Base-by-base conservation (phyloP, 176 grass and related monocot genomes). In the Zizania latifolia region DNA sequence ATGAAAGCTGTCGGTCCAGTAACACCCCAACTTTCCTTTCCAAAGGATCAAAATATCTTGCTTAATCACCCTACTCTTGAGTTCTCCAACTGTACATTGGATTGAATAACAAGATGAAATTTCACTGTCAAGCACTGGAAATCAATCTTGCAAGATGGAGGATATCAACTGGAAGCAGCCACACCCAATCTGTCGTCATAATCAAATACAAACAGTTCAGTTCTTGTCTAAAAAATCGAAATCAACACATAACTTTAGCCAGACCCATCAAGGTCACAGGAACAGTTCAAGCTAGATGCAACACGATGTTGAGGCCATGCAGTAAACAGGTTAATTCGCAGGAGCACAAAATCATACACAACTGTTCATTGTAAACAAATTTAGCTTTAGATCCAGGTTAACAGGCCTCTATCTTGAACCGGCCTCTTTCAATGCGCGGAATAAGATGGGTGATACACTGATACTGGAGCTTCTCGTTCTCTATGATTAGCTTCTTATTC, bases 391-490 rank as follows among this genome's bases (percentile, higher is more conserved):
- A 32, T 78, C n/a, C 19, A 22, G 57, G 37, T 66, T 57, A 26
- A 34, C 85, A 69, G 41, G 23, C 51, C 67, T 73, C 75, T 81
- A 70, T 77, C 80, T 83, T 48, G 68, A 85, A 73, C 89, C 86
- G 10, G 66, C 66, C 68, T 88, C 93, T 64, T 81, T 85, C 41
- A 92, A 23, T 78, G 89, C 82, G 0, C 81, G 51, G 28, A 90
- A 90, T 68, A 64, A 96, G 93, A 77, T 92, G 93, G 81, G 78
- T 34, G 71, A 92, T 83, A 38, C 87, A n/a, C n/a, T n/a, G 89
- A 32, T 96, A 90, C 65, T 82, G 81, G 54, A 96, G 82, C 73
- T 96, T 96, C 81, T 90, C 58, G 21, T 92, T 92, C 82, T 96
- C 93, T 8, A 55, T 39, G 58, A 61, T 44, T 39, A 92, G 89